A percentile compares a stretch with the other conserved stretches of the same genome.
Evolutionary conservation across 208 protist species (phyloP).

Genomic region (Porcisia deanei): DNA sequence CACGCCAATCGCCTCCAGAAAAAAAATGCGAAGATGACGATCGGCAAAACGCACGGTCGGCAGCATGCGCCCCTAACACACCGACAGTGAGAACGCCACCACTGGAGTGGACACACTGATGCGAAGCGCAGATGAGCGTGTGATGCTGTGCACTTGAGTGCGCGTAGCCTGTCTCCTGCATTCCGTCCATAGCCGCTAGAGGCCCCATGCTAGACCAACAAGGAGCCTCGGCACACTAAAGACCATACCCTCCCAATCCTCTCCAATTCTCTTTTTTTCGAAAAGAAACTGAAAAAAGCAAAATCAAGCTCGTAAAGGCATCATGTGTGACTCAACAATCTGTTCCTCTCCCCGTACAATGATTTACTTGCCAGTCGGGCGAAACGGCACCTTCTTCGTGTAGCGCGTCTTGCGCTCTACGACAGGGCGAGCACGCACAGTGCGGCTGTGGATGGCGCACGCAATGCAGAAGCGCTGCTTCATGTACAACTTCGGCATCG

Average conservation of each 20-base stretch:
- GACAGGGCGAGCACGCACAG: slow-evolving; percentile 93
- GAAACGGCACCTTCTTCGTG: slow-evolving; percentile 83
- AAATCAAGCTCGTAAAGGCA: slow-evolving; percentile 17
- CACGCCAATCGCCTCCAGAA: neutral
- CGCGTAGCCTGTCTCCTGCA: neutral
- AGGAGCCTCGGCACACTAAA: neutral
- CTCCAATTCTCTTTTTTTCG: slow-evolving; percentile 2
- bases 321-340: slow-evolving; percentile 22
- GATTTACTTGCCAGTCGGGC: slow-evolving; percentile 37
- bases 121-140: neutral
- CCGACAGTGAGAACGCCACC: neutral
- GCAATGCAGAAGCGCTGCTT: slow-evolving; percentile 99
- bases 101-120: neutral
- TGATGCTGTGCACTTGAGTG: neutral
- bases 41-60: neutral
- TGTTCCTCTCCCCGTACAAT: neutral
- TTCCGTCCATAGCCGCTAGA: neutral
- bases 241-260: too few relatives aligned
- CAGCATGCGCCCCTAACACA: neutral
- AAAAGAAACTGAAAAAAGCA: slow-evolving; percentile 15
- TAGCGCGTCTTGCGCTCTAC: slow-evolving; percentile 84
- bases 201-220: too few relatives aligned
- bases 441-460: slow-evolving; percentile 98
- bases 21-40: neutral
- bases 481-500: slow-evolving; percentile 99